Evolutionary conservation across 345 rosid genomes (phyloP).

Genomic region (Linum lewisii): DNA sequence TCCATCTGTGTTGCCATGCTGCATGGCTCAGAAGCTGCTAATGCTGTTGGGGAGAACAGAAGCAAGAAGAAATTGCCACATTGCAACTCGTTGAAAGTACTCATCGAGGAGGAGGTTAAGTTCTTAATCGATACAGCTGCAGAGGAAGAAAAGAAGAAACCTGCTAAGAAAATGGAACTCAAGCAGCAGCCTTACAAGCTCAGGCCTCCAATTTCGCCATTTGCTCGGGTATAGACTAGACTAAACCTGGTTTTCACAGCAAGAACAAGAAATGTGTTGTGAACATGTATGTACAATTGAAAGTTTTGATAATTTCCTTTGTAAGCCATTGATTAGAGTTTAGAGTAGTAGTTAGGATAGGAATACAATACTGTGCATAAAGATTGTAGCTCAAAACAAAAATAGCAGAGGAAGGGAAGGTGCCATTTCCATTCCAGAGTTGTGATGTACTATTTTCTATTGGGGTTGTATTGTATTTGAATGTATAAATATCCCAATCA

Average conservation of each 20-base stretch:
- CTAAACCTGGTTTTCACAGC: background rate
- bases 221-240: conserved; percentile 50
- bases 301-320: background rate
- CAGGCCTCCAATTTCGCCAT: conserved; percentile 88
- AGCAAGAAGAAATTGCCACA: conserved; percentile 29
- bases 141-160: conserved; percentile 43
- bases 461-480: too few species aligned
- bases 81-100: conserved; percentile 46
- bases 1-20: conserved; percentile 72
- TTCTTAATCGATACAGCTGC: conserved; percentile 50
- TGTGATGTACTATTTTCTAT: too few species aligned
- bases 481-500: too few species aligned
- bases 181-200: conserved; percentile 47
- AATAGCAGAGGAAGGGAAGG: conserved; percentile 17
- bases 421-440: too few species aligned
- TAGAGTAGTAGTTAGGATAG: conserved; percentile 25
- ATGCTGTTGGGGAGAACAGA: conserved; percentile 20
- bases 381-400: background rate
- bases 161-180: conserved; percentile 29
- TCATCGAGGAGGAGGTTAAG: conserved; percentile 68
- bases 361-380: conserved; percentile 42
- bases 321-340: background rate
- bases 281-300: background rate
- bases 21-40: conserved; percentile 37
- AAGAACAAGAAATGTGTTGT: conserved; percentile 1